phyloP scores from a whole-genome alignment of 1,139 yeast genomes.

The Scheffersomyces titani region DNA sequence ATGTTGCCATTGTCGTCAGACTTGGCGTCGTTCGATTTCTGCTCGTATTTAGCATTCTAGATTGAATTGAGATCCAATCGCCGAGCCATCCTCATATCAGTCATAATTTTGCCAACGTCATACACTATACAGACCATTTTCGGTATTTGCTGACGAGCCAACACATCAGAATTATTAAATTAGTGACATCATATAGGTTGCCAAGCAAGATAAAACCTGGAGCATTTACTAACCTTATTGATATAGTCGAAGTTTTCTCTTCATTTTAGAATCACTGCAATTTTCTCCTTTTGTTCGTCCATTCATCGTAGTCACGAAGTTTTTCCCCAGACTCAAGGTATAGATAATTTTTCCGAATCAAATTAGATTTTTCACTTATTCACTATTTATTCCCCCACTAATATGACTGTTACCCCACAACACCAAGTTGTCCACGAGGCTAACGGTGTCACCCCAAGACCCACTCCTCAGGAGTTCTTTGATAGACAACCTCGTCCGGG shows the following conservation, averaged over 20 bases:
- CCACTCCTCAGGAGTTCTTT: conserved; percentile 75
- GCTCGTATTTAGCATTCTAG: background rate
- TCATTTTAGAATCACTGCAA: background rate
- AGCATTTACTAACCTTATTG: background rate
- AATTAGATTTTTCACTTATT: background rate
- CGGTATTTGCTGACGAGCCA: background rate
- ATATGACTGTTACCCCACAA: background rate
- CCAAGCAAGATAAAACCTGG: background rate
- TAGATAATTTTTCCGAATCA: background rate
- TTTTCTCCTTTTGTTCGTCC: background rate
- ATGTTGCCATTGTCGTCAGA: background rate
- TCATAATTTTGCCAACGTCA: background rate
- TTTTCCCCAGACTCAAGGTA: background rate
- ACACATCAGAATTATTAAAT: background rate
- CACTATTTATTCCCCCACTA: background rate
- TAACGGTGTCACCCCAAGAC: conserved; percentile 59
- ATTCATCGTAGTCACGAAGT: background rate
- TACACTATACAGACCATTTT: background rate
- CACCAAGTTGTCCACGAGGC: conserved; percentile 80
- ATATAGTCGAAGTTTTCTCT: background rate
- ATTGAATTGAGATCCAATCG: background rate
- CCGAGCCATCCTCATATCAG: background rate
- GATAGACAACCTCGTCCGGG: conserved; percentile 67
- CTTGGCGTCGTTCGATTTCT: background rate
- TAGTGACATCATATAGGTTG: background rate